These are phyloP conservation scores for Rosa chinensis DNA, from an alignment of 306 rosid species.

Conservation along the genomic window DNA sequence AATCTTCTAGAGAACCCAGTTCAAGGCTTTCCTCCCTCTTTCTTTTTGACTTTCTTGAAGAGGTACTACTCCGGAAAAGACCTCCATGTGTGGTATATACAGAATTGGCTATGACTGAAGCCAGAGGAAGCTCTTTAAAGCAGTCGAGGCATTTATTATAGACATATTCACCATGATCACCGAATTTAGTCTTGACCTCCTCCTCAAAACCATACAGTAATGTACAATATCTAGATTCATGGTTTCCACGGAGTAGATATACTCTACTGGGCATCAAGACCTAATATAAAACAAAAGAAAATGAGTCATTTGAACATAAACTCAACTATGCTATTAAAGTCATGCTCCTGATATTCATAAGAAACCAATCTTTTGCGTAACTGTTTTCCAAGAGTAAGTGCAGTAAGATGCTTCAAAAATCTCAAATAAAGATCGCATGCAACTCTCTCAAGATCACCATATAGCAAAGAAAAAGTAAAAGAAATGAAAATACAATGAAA, in stretches of 20 bases:
- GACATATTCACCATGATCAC: conserved; percentile 64
- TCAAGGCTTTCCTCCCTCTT: conserved; percentile 55
- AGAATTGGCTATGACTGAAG: conserved; percentile 67
- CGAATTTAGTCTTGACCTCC: conserved; percentile 68
- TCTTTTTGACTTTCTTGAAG: conserved; percentile 48
- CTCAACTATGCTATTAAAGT: not conserved
- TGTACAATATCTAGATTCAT: conserved; percentile 70
- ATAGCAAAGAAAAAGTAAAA: not conserved
- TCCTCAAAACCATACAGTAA: conserved; percentile 67
- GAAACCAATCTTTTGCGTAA: not conserved
- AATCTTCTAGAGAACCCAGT: conserved; percentile 73
- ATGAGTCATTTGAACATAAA: not conserved
- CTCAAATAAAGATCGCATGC: conserved; percentile 4
- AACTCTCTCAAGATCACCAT: not conserved
- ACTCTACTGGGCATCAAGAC: conserved; percentile 90
- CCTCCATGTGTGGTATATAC: conserved; percentile 92
- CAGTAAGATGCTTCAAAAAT: not conserved
- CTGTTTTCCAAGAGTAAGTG: not conserved
- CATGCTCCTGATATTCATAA: not conserved
- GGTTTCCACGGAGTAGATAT: conserved; percentile 84
- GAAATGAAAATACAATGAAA: not conserved
- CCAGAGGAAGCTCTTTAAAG: conserved; percentile 89
- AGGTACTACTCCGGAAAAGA: conserved; percentile 60
- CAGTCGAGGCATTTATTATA: conserved; percentile 69
- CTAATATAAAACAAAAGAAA: conserved; percentile 40